Percentiles rank a stretch among this genome's conserved stretches.
Evolutionary conservation across 129 eudicot genomes (phyloP).

Genomic region (Chrysanthemum seticuspe): DNA sequence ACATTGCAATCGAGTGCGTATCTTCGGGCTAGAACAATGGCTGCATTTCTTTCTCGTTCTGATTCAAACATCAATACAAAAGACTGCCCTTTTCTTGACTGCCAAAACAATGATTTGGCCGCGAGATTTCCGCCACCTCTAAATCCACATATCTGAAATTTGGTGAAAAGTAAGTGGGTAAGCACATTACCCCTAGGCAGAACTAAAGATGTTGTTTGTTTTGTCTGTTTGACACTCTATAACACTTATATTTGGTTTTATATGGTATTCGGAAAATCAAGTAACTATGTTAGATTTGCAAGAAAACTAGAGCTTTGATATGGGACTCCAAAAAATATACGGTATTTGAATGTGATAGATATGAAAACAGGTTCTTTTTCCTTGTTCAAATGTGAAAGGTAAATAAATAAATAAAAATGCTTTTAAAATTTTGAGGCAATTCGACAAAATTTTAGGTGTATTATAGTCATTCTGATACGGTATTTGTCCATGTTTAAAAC

Average conservation of each 20-base stretch:
- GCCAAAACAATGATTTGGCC: slow-evolving; percentile 94
- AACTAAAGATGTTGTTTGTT: slow-evolving; percentile 9
- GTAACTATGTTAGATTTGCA: neutral
- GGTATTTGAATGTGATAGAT: neutral
- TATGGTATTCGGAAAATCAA: slow-evolving; percentile 8
- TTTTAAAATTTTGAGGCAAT: neutral
- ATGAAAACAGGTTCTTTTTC: neutral
- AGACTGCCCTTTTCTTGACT: slow-evolving; percentile 84
- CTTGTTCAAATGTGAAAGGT: too few species aligned
- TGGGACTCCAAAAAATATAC: neutral
- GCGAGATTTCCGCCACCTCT: slow-evolving; percentile 96
- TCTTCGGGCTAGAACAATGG: slow-evolving; percentile 72
- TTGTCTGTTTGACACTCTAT: neutral
- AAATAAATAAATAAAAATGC: neutral
- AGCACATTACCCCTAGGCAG: neutral
- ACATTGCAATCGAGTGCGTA: slow-evolving; percentile 90
- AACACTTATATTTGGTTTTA: slow-evolving; percentile 2
- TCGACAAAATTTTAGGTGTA: neutral
- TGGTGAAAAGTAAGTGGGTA: slow-evolving; percentile 10
- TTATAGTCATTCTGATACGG: slow-evolving; percentile 2
- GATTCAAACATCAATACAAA: slow-evolving; percentile 83
- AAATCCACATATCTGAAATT: slow-evolving; percentile 82
- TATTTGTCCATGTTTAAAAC: slow-evolving; percentile 6
- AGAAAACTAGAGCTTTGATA: slow-evolving; percentile 10
- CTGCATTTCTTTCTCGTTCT: slow-evolving; percentile 84